Evolutionary conservation across 768 basidiomycete genomes (phyloP).

Genomic region (Holtermanniella nyarrowii): DNA sequence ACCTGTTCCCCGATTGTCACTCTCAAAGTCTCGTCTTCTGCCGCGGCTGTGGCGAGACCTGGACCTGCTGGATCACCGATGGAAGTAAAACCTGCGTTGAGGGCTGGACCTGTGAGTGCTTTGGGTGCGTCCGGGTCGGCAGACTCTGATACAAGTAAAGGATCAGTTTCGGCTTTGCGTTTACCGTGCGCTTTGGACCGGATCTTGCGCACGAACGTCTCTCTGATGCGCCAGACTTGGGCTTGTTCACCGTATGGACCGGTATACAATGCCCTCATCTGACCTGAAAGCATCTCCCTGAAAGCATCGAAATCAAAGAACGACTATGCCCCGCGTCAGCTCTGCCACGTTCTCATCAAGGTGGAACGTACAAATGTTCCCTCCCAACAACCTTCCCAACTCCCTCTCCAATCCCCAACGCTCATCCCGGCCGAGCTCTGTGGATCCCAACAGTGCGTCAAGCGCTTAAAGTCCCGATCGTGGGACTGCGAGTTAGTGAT

Average conservation of each 20-base stretch:
- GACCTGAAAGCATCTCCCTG: slow-evolving; percentile 44
- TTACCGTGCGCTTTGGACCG: slow-evolving; percentile 4
- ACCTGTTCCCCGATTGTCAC: slow-evolving; percentile 27
- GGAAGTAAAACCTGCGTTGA: slow-evolving; percentile 27
- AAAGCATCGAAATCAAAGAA: slow-evolving; percentile 74
- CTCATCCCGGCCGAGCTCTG: slow-evolving; percentile 28
- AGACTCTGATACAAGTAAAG: background rate
- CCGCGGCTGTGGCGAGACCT: slow-evolving; percentile 15
- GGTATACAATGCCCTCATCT: slow-evolving; percentile 60
- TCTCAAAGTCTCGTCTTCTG: slow-evolving; percentile 24
- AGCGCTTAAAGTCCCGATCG: slow-evolving; percentile 39
- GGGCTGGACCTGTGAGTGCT: slow-evolving; percentile 17
- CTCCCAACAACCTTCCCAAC: slow-evolving; percentile 36
- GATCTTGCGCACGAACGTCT: slow-evolving; percentile 24
- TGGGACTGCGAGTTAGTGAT: slow-evolving; percentile 24
- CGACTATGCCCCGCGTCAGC: slow-evolving; percentile 10
- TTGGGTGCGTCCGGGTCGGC: background rate
- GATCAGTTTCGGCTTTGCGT: background rate
- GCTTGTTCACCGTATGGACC: slow-evolving; percentile 70
- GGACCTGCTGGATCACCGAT: slow-evolving; percentile 9
- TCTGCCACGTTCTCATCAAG: background rate
- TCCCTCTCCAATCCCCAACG: slow-evolving; percentile 23
- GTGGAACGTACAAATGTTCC: slow-evolving; percentile 23
- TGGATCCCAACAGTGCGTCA: slow-evolving; percentile 38
- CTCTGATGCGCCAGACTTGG: slow-evolving; percentile 71